A percentile compares a stretch with the other conserved stretches of the same genome.
Evolutionary conservation across 345 rosid genomes (phyloP).

Genomic region (Populus simonii): DNA sequence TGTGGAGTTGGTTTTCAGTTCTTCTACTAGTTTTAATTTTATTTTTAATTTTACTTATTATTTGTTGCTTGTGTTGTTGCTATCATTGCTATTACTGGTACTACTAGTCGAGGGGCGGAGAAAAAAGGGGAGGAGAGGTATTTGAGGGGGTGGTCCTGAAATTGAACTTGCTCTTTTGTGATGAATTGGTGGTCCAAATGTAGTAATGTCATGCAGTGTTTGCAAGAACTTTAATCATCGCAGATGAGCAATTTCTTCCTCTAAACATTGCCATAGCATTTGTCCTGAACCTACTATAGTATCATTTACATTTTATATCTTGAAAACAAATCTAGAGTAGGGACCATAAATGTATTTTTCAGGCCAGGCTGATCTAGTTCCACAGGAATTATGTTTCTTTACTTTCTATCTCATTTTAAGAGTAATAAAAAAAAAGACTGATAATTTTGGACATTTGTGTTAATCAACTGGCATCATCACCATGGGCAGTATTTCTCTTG

Average conservation of each 20-base stretch:
- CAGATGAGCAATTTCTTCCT: constrained; percentile 25
- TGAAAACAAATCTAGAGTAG: constrained; percentile 2
- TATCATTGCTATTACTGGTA: constrained; percentile 5
- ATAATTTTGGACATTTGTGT: neutral
- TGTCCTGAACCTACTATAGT: constrained; percentile 9
- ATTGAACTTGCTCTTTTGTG: constrained; percentile 23
- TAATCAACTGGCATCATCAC: neutral
- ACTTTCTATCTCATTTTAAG: neutral
- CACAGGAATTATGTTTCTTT: neutral
- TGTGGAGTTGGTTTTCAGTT: neutral
- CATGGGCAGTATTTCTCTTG: neutral
- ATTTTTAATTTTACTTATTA: neutral
- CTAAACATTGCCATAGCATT: constrained; percentile 20
- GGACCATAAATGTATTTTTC: constrained; percentile 8
- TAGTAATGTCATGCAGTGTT: constrained; percentile 26
- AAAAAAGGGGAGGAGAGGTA: neutral
- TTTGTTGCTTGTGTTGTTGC: constrained; percentile 2
- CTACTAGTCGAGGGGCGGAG: neutral
- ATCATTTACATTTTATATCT: neutral
- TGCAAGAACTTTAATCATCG: constrained; percentile 30
- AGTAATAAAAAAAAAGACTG: neutral
- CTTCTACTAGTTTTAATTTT: neutral
- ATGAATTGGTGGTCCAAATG: constrained; percentile 44
- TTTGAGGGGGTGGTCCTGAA: constrained; percentile 39
- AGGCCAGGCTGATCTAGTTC: neutral